Conservation (phyloP, 495 filamentous ascomycete species). For the Parathielavia appendiculata region DNA sequence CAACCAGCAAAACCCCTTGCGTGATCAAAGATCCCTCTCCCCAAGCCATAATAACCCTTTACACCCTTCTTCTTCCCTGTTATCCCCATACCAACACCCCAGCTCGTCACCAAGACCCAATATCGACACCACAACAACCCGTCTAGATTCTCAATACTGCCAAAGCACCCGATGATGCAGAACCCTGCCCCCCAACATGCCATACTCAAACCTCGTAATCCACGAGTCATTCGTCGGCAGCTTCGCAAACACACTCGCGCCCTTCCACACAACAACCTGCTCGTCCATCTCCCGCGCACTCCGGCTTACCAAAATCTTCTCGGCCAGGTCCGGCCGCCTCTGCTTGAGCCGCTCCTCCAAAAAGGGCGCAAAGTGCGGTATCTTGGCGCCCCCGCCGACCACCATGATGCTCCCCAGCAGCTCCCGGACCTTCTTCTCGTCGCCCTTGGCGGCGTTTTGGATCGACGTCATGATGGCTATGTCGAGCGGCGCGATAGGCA, state of each 20-base stretch:
- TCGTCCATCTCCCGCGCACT: conserved; percentile 90
- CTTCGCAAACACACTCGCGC: conserved; percentile 95
- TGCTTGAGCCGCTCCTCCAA: conserved; percentile 75
- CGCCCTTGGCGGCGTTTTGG: conserved; percentile 74
- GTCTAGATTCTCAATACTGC: conserved; percentile 50
- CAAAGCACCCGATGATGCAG: conserved; percentile 88
- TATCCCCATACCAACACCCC: too few relatives aligned
- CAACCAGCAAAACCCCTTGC: neutral
- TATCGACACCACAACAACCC: neutral
- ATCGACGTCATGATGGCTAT: conserved; percentile 83
- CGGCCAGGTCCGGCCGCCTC: conserved; percentile 62
- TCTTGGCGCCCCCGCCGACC: conserved; percentile 82
- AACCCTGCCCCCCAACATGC: conserved; percentile 72
- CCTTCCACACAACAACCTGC: conserved; percentile 96
- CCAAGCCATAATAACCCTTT: too few relatives aligned
- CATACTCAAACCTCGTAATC: conserved; percentile 84
- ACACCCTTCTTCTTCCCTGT: too few relatives aligned
- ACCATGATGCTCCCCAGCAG: conserved; percentile 94
- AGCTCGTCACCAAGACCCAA: too few relatives aligned
- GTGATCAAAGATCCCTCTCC: too few relatives aligned
- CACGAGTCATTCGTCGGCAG: conserved; percentile 87
- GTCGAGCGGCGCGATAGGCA: conserved; percentile 80
- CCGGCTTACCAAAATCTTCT: conserved; percentile 81
- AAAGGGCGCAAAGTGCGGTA: conserved; percentile 64
- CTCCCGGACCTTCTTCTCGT: conserved; percentile 89